Evolutionary conservation across 2,329 filamentous ascomycete species (phyloP), one percentile per base, ranked within the genome.

Genomic region (Ophiosphaerella narmari): DNA sequence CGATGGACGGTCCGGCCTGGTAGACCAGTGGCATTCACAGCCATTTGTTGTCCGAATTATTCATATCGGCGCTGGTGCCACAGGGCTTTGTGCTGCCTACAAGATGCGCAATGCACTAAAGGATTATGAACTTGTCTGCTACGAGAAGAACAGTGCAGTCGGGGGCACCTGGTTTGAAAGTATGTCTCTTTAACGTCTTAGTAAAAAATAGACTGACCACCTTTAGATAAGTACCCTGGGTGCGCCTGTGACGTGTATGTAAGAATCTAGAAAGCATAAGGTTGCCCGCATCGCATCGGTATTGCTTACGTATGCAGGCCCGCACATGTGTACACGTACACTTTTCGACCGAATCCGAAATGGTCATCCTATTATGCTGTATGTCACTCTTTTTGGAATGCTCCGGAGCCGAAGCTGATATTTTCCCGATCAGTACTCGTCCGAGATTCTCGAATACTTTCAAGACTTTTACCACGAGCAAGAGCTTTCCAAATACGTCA

Each of bases 51-150:
- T 62, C 26, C 48, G 54, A 16, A 39, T 64, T 35, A 69, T 79
- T 26, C 73, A 69, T 46, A 57, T 78, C 26, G 77, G 77, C 7
- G 76, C 76, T 12, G 77, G 77, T 2, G 70, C 73, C 1, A 72
- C 75, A 12, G 77, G 77, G 0, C 57, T 79, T 0, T 56, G 68
- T 16, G 54, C 75, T 39, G 75, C 75, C 2, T 77, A 77, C 62
- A 78, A 78, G 59, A 60, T 77, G 5, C 70, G 67, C 41, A 66
- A 65, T 11, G 65, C 67, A 14, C 74, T 78, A 40, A 53, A 55
- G 7, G 72, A 75, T 44, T 75, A 68, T 52, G 59, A 52, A 4
- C 49, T 63, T 39, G 37, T 41, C 4, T 36, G 21, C 24, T 50
- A 50, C 38, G 47, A 50, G 18, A 50, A 50, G 31, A 44, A 50